Percentiles rank a stretch among this genome's conserved stretches.
These are phyloP conservation scores for Neurospora sp. DNA, from an alignment of 495 filamentous ascomycete species.

Conservation along the genomic window DNA sequence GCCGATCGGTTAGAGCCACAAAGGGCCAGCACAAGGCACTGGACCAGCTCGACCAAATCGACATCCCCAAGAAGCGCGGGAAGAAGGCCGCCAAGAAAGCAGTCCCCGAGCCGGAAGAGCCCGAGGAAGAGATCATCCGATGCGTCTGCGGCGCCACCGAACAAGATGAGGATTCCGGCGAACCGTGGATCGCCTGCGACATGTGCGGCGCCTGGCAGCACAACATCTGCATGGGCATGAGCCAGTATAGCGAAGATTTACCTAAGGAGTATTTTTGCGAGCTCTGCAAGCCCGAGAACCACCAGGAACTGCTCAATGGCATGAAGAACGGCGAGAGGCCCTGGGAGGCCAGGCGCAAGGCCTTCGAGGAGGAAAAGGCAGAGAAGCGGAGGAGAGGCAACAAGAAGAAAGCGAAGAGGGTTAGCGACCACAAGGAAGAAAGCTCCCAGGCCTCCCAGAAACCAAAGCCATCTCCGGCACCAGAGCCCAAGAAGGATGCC, in stretches of 20 bases:
- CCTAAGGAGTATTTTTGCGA: constrained; percentile 84
- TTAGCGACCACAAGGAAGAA: constrained; percentile 40
- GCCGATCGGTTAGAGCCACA: constrained; percentile 87
- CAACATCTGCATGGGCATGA: constrained; percentile 86
- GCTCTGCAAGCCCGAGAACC: constrained; percentile 72
- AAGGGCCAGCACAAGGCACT: constrained; percentile 91
- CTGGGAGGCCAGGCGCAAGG: constrained; percentile 62
- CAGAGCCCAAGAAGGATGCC: constrained; percentile 28
- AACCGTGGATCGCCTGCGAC: constrained; percentile 89
- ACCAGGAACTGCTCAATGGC: constrained; percentile 62
- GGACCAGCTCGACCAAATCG: constrained; percentile 59
- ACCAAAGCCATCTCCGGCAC: constrained; percentile 16
- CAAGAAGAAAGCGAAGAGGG: constrained; percentile 35
- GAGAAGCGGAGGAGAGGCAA: constrained; percentile 32
- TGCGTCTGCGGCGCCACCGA: constrained; percentile 87
- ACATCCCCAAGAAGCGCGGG: constrained; percentile 51
- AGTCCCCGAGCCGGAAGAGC: constrained; percentile 49
- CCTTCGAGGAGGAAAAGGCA: constrained; percentile 35
- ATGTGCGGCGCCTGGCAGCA: constrained; percentile 90
- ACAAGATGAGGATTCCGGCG: constrained; percentile 69
- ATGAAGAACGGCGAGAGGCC: constrained; percentile 71
- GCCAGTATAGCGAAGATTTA: constrained; percentile 61
- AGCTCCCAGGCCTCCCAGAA: constrained; percentile 25
- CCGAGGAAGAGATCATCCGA: constrained; percentile 61
- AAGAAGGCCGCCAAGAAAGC: constrained; percentile 45